Conservation (phyloP, 2,329 filamentous ascomycete species). For the Thielaviopsis euricoi region DNA sequence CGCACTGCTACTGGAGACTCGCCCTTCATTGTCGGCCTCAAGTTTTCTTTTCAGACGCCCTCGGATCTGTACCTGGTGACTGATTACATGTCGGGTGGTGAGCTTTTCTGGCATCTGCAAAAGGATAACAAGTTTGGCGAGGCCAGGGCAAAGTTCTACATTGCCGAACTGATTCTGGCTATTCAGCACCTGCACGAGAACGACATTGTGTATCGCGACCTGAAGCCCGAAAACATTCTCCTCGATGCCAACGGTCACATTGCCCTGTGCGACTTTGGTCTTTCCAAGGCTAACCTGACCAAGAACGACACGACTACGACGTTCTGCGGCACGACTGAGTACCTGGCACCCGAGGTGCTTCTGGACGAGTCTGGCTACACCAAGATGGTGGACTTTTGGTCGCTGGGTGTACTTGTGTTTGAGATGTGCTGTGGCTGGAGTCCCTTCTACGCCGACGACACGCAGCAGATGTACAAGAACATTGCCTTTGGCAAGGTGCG, state of each 20-base stretch:
- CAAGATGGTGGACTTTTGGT: conserved; percentile 99
- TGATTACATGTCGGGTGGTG: conserved; percentile 97
- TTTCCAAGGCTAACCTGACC: conserved; percentile 93
- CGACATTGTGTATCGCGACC: conserved; percentile 92
- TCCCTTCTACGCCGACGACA: conserved; percentile 96
- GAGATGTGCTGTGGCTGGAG: conserved; percentile 99
- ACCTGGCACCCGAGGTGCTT: conserved; percentile 86
- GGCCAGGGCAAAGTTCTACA: conserved; percentile 93
- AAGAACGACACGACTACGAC: conserved; percentile 98
- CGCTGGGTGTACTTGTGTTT: conserved; percentile 88
- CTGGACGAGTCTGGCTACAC: conserved; percentile 95
- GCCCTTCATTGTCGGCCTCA: conserved; percentile 92
- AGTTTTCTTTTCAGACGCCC: conserved; percentile 96
- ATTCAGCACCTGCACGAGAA: conserved; percentile 91
- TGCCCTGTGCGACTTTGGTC: conserved; percentile 88
- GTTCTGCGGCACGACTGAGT: conserved; percentile 96
- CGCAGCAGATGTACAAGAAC: conserved; percentile 99
- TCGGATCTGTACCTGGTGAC: conserved; percentile 97
- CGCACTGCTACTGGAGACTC: conserved; percentile 91
- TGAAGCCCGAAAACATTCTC: conserved; percentile 96
- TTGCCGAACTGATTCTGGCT: conserved; percentile 88
- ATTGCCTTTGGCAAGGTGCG: conserved; percentile 97
- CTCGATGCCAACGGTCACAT: conserved; percentile 96
- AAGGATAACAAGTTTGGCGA: conserved; percentile 94
- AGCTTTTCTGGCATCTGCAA: conserved; percentile 96